Evolutionary conservation across 1,139 yeast species (phyloP), one percentile per base, ranked within the genome.

Genomic region (Sugiyamaella xylanicola): DNA sequence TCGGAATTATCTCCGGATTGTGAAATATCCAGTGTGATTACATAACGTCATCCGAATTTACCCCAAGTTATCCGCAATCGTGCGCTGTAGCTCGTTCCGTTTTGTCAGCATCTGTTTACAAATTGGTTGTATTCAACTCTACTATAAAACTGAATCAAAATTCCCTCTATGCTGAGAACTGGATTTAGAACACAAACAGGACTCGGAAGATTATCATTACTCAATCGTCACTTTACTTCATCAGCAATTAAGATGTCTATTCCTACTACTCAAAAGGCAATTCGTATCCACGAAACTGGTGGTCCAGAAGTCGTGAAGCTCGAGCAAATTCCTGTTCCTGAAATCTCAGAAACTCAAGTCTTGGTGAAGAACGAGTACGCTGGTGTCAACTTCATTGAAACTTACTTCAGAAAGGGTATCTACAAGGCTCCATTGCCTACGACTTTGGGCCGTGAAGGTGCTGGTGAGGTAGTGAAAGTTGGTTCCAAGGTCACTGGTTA

Each of bases 341-440:
- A 72, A 49, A 76, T 86, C 56, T 67, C 74, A 1, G 77, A 75
- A 1, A 72, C 73, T 51, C 88, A 89, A 62, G 70, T 91, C 8
- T 75, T 91, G 52, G 76, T 91, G 66, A 86, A 86, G 70, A 87
- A 86, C 73, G 76, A 75, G 56, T 90, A 81, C 63, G 78, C 90
- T 4, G 97, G 97, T 20, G 75, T 91, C 65, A 91, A 91, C 65
- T 87, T 82, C 74, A 86, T 90, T 61, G 97, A 91, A 65, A 77
- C 84, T 2, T 91, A 91, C 72, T 88, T 87, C 75, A 80, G 97
- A 66, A 79, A 75, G 53, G 97, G 97, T 2, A 65, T 85, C 4
- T 91, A 90, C 66, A 86, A 88, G 3, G 67, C 77, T 2, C 63
- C 70, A 37, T 70, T 75, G 48, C 97, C 97, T 0, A 77, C 76